Base-by-base conservation (phyloP, 78 protist species). In the Tieghemostelium lacteum region DNA sequence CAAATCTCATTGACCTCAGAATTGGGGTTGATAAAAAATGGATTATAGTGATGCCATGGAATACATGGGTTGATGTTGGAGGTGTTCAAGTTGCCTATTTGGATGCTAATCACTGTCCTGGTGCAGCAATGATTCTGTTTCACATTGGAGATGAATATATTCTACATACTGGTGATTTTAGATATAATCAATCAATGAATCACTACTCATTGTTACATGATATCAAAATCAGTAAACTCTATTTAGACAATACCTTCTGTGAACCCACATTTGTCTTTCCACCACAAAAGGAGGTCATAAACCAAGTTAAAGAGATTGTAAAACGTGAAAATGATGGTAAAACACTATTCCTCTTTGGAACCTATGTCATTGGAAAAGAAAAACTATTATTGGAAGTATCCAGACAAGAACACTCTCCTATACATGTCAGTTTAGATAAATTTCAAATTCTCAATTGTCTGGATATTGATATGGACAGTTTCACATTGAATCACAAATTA, bases 31-130 rank as follows among this genome's bases (percentile, higher is more conserved):
- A 50, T 39, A 19, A 24, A 4, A 31, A 83, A 28, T 92, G 45
- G 73, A 66, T 92, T 8, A 40, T 54, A 20, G 19, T 28, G 3
- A 10, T 87, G 20, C 70, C 63, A 31, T 71, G 80, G 76, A 62
- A 86, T 36, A 28, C 34, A 16, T 73, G 39, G 1, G 24, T 39
- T 0, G 40, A 28, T 8, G 40, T 96, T 17, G 65, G 92, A 40
- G 76, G 63, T 7, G 85, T 65, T 19, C 5, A 36, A 0, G 95
- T 96, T 26, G 93, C 97, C 5, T 55, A 89, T 28, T 66, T 96
- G 28, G 94, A 93, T 62, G 96, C 98, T 31, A 94, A 96, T 87
- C 98, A 96, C 73, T 96, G 98, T 69, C 97, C 97, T 2, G 98
- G 97, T 19, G 40, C 96, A 2, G 95, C 92, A 29, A 71, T 95